Evolutionary conservation across 2,329 filamentous ascomycete genomes (phyloP), one percentile per base, ranked within the genome.

Genomic region (Penicillium crustosum): DNA sequence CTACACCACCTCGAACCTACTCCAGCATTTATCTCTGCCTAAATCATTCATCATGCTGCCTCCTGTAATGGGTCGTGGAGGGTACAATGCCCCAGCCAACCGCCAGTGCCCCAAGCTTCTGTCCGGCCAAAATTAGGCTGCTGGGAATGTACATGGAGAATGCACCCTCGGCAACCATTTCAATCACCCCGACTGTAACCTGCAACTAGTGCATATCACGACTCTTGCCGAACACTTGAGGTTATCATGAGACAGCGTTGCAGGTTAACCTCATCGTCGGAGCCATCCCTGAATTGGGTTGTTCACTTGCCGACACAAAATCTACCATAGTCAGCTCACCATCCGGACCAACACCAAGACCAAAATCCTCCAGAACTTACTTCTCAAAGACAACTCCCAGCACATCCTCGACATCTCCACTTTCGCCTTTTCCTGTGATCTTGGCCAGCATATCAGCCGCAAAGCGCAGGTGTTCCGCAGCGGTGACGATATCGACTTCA

Each of bases 331-430:
- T 67, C 47, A 69, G 60, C n/a, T 49, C 36, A 25, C 21, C 36
- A 53, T 45, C 38, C 31, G 29, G 45, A 60, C 5, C 47, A 49
- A 47, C 5, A 19, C 60, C 33, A 55, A 41, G 27, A 38, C 21
- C 51, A 57, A 29, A 29, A 31, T 36, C 45, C 54, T 41, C 49
- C 43, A 36, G 51, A 41, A 84, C 85, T 81, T 78, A 96, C 90
- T 96, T 97, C 75, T 97, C 93, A 78, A 99, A 99, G 4, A 99
- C 93, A 23, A 99, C 93, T 0, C 94, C 94, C 44, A 99, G 78
- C 8, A 99, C 91, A 71, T 97, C 94, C 73, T 99, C 93, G 17
- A 97, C 91, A 74, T 97, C 93, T 2, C 92, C 90, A 41, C 84
- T 85, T 67, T 92, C 90, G 0, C 92, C 93, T 55, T 86, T 86